Percentiles rank a stretch among this genome's conserved stretches.
Conservation (phyloP, 108 stramenopile species). For the Cyclotella atomus region DNA sequence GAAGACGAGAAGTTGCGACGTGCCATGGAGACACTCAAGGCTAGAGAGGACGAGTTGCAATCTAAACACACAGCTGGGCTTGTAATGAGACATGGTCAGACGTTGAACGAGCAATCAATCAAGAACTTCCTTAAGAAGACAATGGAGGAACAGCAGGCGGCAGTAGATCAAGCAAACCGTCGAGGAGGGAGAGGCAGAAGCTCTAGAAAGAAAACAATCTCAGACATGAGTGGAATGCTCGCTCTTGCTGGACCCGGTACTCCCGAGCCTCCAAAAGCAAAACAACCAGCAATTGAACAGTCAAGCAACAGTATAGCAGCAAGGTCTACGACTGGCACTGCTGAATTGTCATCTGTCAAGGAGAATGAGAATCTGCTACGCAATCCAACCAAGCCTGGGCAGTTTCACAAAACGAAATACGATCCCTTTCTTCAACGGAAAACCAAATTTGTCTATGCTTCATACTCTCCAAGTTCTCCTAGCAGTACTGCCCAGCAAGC, state of each 20-base stretch:
- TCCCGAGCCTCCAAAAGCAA: conserved; percentile 3
- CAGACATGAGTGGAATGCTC: conserved; percentile 81
- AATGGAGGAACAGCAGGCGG: conserved; percentile 57
- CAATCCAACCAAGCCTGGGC: conserved; percentile 47
- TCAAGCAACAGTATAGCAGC: background rate
- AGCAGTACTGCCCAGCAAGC: background rate
- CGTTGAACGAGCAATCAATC: conserved; percentile 72
- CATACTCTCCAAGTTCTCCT: background rate
- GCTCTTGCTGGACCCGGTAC: conserved; percentile 35
- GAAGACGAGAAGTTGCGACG: conserved; percentile 81
- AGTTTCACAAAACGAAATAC: conserved; percentile 49
- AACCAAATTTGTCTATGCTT: background rate
- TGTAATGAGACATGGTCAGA: conserved; percentile 84
- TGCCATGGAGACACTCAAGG: conserved; percentile 64
- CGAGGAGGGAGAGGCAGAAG: conserved; percentile 80
- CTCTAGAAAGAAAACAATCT: conserved; percentile 76
- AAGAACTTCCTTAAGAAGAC: conserved; percentile 64
- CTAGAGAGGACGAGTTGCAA: conserved; percentile 40
- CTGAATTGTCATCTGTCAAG: conserved; percentile 30
- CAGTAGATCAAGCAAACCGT: conserved; percentile 75
- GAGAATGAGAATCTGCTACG: conserved; percentile 44
- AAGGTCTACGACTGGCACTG: background rate
- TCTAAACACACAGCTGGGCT: conserved; percentile 67
- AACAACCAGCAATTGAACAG: background rate
- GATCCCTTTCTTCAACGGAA: conserved; percentile 38